Conservation (phyloP, 1,284 basidiomycete species). For the Cryptococcus neoformans region DNA sequence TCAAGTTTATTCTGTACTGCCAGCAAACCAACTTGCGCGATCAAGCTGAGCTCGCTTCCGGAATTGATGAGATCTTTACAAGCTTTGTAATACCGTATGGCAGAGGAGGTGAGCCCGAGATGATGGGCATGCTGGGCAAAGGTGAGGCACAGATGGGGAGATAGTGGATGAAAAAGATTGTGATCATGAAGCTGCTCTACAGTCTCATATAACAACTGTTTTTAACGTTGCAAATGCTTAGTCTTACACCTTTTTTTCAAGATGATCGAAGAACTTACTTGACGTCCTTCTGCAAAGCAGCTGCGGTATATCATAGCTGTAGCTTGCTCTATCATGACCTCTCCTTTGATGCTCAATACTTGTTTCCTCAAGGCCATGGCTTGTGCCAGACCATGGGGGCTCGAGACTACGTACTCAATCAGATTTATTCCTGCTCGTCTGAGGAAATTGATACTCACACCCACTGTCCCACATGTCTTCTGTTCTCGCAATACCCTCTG, state of each 20-base stretch:
- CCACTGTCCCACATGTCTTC: conserved; percentile 44
- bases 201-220: conserved; percentile 18
- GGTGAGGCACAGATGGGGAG: conserved; percentile 33
- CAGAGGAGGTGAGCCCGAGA: conserved; percentile 21
- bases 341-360: conserved; percentile 26
- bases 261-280: conserved; percentile 16
- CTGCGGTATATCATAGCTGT: conserved; percentile 31
- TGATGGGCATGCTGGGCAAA: conserved; percentile 36
- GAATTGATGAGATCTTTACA: conserved; percentile 19
- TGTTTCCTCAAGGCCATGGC: conserved; percentile 13
- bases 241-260: not conserved
- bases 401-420: conserved; percentile 21
- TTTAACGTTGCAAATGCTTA: not conserved
- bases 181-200: conserved; percentile 15
- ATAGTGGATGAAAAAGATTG: conserved; percentile 21
- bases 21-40: conserved; percentile 30
- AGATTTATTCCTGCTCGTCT: not conserved
- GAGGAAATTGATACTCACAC: conserved; percentile 25
- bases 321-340: conserved; percentile 39
- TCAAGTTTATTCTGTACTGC: conserved; percentile 19
- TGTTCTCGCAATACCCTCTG: conserved; percentile 15
- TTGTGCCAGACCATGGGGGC: conserved; percentile 21
- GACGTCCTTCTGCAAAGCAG: conserved; percentile 19
- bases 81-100: conserved; percentile 32
- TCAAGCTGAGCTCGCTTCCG: conserved; percentile 35